These are phyloP conservation scores for Ceratobasidium theobromae DNA, from an alignment of 1,284 basidiomycete genomes.

Conservation along the genomic window DNA sequence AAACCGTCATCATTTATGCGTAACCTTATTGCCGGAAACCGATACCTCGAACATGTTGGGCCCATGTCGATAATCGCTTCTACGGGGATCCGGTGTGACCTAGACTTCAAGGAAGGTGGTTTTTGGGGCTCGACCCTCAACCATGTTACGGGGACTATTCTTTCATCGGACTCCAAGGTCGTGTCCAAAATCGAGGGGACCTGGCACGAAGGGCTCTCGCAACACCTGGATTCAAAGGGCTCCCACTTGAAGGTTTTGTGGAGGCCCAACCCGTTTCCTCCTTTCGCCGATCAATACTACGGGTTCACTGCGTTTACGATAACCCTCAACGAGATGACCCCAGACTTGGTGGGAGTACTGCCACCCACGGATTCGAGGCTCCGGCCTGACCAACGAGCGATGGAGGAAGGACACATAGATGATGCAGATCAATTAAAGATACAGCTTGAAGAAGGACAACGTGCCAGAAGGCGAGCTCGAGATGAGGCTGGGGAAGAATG, in stretches of 20 bases:
- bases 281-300: conserved; percentile 71
- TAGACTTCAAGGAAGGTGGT: conserved; percentile 83
- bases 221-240: conserved; percentile 56
- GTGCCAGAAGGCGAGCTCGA: conserved; percentile 45
- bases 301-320: conserved; percentile 81
- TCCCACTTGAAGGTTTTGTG: conserved; percentile 74
- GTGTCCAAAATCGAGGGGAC: conserved; percentile 71
- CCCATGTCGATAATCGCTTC: conserved; percentile 71
- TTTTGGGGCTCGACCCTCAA: conserved; percentile 77
- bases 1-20: conserved; percentile 86
- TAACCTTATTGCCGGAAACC: conserved; percentile 86
- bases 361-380: conserved; percentile 85
- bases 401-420: conserved; percentile 80
- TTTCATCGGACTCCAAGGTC: conserved; percentile 54
- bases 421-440: conserved; percentile 76
- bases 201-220: conserved; percentile 77
- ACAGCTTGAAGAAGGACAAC: conserved; percentile 63
- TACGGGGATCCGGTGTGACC: conserved; percentile 57
- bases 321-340: conserved; percentile 78
- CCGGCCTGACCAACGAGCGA: conserved; percentile 81
- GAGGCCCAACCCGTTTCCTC: conserved; percentile 72
- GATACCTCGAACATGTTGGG: conserved; percentile 82
- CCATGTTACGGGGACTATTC: conserved; percentile 64
- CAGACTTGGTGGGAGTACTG: conserved; percentile 65
- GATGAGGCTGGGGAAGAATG: conserved; percentile 66